Percentiles rank a stretch among this genome's conserved stretches.
These are phyloP conservation scores for Taiwanofungus camphoratus DNA, from an alignment of 1,284 basidiomycete species.

Conservation along the genomic window DNA sequence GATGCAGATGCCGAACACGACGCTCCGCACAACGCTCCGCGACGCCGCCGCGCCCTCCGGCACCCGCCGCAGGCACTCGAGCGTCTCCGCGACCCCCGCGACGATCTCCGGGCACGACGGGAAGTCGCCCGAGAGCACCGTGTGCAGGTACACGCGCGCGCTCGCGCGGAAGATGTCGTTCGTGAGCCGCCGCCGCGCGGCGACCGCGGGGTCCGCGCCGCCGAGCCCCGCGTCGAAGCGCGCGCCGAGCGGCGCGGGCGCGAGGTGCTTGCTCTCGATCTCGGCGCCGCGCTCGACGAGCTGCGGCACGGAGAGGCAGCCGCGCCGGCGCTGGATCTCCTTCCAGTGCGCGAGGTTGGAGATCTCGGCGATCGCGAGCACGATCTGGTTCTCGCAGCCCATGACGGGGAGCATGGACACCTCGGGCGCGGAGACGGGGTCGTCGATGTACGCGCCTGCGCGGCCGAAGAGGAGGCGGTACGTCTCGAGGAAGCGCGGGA, in stretches of 20 bases:
- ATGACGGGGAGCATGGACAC: slow-evolving; percentile 72
- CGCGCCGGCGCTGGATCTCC: slow-evolving; percentile 31
- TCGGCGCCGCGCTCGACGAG: slow-evolving; percentile 47
- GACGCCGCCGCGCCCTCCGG: slow-evolving; percentile 35
- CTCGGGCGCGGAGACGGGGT: slow-evolving; percentile 25
- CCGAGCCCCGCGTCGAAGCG: slow-evolving; percentile 14
- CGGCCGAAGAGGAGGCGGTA: slow-evolving; percentile 55
- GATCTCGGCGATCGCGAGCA: slow-evolving; percentile 73
- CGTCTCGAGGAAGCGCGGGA: slow-evolving; percentile 50
- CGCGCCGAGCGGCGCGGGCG: slow-evolving; percentile 16
- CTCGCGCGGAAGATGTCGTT: slow-evolving; percentile 72
- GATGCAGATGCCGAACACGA: slow-evolving; percentile 72
- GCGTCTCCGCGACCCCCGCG: slow-evolving; percentile 47
- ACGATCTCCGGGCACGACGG: slow-evolving; percentile 58
- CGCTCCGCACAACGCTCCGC: slow-evolving; percentile 64
- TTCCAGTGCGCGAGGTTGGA: slow-evolving; percentile 67
- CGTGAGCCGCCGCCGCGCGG: slow-evolving; percentile 44
- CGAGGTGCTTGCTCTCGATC: slow-evolving; percentile 45
- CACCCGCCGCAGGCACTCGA: slow-evolving; percentile 43
- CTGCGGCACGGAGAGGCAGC: slow-evolving; percentile 47
- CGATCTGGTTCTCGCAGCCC: slow-evolving; percentile 78
- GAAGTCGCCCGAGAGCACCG: slow-evolving; percentile 63
- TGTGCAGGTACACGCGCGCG: slow-evolving; percentile 64
- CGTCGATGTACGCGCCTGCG: slow-evolving; percentile 34
- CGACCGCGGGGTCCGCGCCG: slow-evolving; percentile 23